Conservation (phyloP, 257 asterid genomes). For the Penstemon newberryi region DNA sequence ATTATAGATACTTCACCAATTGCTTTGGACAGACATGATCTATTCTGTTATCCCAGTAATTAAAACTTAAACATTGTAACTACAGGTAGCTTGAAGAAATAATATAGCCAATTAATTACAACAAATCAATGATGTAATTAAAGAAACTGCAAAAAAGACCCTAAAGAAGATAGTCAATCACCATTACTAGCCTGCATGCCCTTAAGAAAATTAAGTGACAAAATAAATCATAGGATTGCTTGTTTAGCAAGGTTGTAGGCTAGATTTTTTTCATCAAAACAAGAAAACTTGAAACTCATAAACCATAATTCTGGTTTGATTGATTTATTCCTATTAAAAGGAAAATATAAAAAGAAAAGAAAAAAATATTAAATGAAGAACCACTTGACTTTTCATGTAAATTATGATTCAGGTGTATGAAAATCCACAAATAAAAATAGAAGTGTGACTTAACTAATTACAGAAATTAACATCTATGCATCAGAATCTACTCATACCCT, state of each 20-base stretch:
- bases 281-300: not conserved
- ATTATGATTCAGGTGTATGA: not conserved
- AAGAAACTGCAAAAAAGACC: not conserved
- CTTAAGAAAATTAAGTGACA: not conserved
- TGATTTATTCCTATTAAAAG: not conserved
- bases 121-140: not conserved
- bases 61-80: not conserved
- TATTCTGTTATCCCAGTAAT: not conserved
- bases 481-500: not conserved
- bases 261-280: not conserved
- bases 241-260: not conserved
- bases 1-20: constrained; percentile 15
- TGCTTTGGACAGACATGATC: constrained; percentile 14
- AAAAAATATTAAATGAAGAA: not conserved
- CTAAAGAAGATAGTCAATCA: not conserved
- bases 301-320: not conserved
- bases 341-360: no score
- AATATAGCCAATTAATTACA: constrained; percentile 2
- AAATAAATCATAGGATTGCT: not conserved
- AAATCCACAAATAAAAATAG: no score
- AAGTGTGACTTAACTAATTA: not conserved
- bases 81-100: constrained; percentile 6
- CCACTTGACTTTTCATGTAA: not conserved
- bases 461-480: not conserved
- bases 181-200: not conserved